Conservation (phyloP, 2,329 filamentous ascomycete genomes). For the Fusarium sp. region DNA sequence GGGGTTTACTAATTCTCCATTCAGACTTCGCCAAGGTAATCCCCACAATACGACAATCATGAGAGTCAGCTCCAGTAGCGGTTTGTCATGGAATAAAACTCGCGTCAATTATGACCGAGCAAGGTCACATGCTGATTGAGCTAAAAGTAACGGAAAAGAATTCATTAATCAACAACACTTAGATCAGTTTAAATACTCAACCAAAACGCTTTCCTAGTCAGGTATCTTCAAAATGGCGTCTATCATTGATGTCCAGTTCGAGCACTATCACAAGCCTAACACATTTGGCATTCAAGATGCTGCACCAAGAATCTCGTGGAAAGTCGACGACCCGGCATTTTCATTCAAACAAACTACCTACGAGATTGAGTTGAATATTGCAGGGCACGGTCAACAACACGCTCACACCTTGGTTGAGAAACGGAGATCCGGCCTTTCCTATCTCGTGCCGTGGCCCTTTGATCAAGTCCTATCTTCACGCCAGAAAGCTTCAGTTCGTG, state of each 20-base stretch:
- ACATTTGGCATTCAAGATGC: constrained; percentile 16
- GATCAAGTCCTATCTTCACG: constrained; percentile 23
- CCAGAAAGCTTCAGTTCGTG: constrained; percentile 24
- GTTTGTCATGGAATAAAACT: too few species aligned
- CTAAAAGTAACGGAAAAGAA: too few species aligned
- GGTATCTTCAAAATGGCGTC: not conserved
- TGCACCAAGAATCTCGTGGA: constrained; percentile 33
- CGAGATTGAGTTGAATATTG: constrained; percentile 27
- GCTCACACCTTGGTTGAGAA: too few species aligned
- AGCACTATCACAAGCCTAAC: constrained; percentile 24
- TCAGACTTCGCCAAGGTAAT: too few species aligned
- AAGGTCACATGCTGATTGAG: too few species aligned
- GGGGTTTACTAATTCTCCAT: too few species aligned
- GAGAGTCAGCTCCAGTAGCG: too few species aligned
- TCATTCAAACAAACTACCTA: constrained; percentile 16
- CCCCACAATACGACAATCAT: too few species aligned
- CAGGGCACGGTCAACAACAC: not conserved
- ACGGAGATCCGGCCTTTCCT: not conserved
- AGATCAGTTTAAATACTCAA: too few species aligned
- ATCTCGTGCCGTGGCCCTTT: constrained; percentile 28
- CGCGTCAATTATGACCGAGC: too few species aligned
- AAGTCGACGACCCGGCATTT: not conserved
- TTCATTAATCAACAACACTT: too few species aligned
- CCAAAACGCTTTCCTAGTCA: too few species aligned
- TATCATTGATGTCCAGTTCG: constrained; percentile 20